Evolutionary conservation across 192 early-diverging fungal genomes (phyloP), one percentile per base, ranked within the genome.

Genomic region (Helicostylum pulchrum): DNA sequence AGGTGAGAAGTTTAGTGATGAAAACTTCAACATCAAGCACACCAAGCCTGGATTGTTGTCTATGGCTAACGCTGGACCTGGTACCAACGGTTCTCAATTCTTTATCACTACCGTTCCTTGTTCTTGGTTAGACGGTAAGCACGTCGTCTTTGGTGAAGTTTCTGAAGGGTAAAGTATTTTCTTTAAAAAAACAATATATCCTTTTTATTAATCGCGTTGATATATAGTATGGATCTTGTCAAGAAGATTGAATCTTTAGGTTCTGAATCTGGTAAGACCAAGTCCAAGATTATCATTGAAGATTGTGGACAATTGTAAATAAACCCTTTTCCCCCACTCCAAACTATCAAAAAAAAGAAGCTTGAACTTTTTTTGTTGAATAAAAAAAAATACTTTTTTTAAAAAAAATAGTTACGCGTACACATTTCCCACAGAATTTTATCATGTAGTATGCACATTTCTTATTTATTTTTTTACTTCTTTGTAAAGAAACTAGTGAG

Each of bases 91-190:
- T 23, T 91, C 91, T 31, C 91, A 93, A 86, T 97, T 97, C 85
- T 96, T 96, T 76, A 88, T 98, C 68, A 91, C 89, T 57, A 96
- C 94, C 17, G 87, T 86, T 44, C 76, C 77, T 65, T 96, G 93
- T n/a, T 68, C 85, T n/a, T 94, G 93, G 84, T 70, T 99, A 68
- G 92, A 97, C 68, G 80, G 82, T 53, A 90, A 91, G 57, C 94
- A 98, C 68, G 95, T 97, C 49, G 93, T 98, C 49, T 98, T 97
- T 86, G 96, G 94, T 34, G 74, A 85, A 67, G 92, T 97, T 32
- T 31, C 94, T 20, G 86, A 89, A 66, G 91, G 88, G 43, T 65
- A 54, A 70, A 71, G 12, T 65, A 49, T 31, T 53, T 30, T 31
- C 52, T 21, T 6, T 53, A 53, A 31, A 31, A 10, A 53, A 14